Evolutionary conservation across 345 rosid genomes (phyloP).

Genomic region (Durio zibethinus): DNA sequence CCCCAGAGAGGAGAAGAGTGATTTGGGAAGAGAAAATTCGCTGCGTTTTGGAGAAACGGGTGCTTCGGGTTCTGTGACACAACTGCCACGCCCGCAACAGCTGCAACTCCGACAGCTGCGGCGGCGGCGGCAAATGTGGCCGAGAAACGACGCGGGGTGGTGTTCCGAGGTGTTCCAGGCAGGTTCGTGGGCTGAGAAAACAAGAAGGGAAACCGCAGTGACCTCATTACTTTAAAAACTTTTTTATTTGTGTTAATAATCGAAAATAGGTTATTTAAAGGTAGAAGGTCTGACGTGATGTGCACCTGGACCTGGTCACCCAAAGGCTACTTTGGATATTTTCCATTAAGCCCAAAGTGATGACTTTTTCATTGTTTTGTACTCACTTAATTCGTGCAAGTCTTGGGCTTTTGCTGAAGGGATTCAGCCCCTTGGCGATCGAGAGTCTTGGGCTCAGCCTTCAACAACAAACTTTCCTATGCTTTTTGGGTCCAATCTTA

Average conservation of each 20-base stretch:
- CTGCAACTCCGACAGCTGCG: conserved; percentile 30
- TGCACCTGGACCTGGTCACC: not conserved
- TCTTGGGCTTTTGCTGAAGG: not conserved
- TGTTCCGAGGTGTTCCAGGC: conserved; percentile 3
- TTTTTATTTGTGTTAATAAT: not conserved
- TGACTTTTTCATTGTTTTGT: not conserved
- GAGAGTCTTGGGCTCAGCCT: not conserved
- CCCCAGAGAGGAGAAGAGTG: conserved; percentile 46
- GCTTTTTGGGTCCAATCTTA: too few species aligned
- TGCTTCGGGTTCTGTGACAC: conserved; percentile 34
- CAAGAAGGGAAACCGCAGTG: conserved; percentile 79
- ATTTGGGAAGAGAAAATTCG: conserved; percentile 35
- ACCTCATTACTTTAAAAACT: conserved; percentile 40
- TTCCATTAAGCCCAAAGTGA: too few species aligned
- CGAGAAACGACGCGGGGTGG: conserved; percentile 28
- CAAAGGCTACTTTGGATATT: too few species aligned
- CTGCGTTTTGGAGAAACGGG: conserved; percentile 30
- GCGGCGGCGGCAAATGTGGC: conserved; percentile 35
- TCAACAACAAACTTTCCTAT: not conserved
- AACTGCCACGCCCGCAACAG: conserved; percentile 38
- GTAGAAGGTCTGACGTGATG: not conserved
- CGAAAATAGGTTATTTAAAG: not conserved
- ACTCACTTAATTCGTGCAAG: not conserved
- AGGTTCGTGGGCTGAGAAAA: conserved; percentile 58
- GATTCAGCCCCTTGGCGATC: not conserved